Conservation (phyloP, 441 rosid species). For the Pelargonium cotyledonis region DNA sequence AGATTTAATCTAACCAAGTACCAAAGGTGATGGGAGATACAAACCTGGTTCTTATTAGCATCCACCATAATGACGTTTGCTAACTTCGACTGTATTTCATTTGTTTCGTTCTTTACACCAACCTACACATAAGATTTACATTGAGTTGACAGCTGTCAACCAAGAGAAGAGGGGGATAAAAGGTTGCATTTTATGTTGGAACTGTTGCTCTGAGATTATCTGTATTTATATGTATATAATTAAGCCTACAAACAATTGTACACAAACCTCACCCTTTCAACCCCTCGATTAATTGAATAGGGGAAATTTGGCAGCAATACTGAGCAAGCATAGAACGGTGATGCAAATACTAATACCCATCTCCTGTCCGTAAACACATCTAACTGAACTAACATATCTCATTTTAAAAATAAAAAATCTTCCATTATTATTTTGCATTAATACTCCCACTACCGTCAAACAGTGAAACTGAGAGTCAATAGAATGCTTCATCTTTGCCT, state of each 20-base stretch:
- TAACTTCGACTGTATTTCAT: slow-evolving; percentile 79
- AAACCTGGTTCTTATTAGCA: slow-evolving; percentile 83
- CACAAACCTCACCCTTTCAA: neutral
- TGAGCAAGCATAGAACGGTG: too few relatives aligned
- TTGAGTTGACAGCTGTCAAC: slow-evolving; percentile 12
- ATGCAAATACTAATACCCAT: too few relatives aligned
- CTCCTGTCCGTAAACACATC: too few relatives aligned
- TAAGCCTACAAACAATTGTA: neutral
- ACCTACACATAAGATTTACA: slow-evolving; percentile 42
- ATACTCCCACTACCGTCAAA: too few relatives aligned
- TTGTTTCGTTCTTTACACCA: slow-evolving; percentile 85
- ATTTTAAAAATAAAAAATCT: too few relatives aligned
- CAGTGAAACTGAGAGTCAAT: too few relatives aligned
- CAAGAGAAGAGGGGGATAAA: neutral
- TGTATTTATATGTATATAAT: neutral
- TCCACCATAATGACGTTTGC: slow-evolving; percentile 65
- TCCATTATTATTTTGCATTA: too few relatives aligned
- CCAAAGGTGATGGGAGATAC: slow-evolving; percentile 13
- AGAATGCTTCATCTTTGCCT: too few relatives aligned
- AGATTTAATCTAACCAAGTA: neutral
- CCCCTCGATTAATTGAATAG: too few relatives aligned
- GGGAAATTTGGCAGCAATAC: too few relatives aligned
- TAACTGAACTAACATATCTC: too few relatives aligned
- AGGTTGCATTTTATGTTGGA: neutral
- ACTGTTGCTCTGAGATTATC: neutral